phyloP scores from a whole-genome alignment of 2,329 filamentous ascomycete genomes.

The Colletotrichum simmondsii region DNA sequence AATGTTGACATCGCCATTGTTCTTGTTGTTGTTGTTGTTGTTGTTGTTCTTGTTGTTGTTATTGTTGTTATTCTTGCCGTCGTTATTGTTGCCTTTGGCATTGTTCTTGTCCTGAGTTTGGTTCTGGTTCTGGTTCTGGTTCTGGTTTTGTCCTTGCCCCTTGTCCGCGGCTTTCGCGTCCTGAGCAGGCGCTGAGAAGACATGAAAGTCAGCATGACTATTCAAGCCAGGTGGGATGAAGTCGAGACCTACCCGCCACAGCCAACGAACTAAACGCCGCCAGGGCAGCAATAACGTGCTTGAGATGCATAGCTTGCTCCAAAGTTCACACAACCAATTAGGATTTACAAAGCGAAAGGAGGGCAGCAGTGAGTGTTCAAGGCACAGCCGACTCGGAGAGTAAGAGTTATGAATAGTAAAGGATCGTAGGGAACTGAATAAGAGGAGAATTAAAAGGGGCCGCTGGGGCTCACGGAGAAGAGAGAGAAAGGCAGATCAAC shows the following conservation, averaged over 20 bases:
- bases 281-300: conserved; percentile 41
- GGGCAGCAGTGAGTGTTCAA: background rate
- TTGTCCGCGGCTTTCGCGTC: conserved; percentile 13
- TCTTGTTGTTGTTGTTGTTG: background rate
- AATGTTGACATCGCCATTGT: conserved; percentile 37
- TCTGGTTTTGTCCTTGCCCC: background rate
- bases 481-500: background rate
- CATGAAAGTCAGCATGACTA: background rate
- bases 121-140: conserved; percentile 4
- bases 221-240: no score
- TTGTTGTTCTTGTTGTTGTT: background rate
- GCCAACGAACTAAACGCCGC: conserved; percentile 41
- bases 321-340: conserved; percentile 1
- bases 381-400: conserved; percentile 18
- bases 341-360: background rate
- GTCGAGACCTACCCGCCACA: conserved; percentile 39
- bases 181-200: conserved; percentile 18
- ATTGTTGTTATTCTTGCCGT: background rate
- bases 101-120: conserved; percentile 8
- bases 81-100: background rate
- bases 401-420: conserved; percentile 4
- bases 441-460: background rate
- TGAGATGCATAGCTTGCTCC: conserved; percentile 40
- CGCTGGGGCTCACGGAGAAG: conserved; percentile 11
- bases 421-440: background rate